phyloP scores from a whole-genome alignment of 306 rosid species.

The Canavalia gladiata region DNA sequence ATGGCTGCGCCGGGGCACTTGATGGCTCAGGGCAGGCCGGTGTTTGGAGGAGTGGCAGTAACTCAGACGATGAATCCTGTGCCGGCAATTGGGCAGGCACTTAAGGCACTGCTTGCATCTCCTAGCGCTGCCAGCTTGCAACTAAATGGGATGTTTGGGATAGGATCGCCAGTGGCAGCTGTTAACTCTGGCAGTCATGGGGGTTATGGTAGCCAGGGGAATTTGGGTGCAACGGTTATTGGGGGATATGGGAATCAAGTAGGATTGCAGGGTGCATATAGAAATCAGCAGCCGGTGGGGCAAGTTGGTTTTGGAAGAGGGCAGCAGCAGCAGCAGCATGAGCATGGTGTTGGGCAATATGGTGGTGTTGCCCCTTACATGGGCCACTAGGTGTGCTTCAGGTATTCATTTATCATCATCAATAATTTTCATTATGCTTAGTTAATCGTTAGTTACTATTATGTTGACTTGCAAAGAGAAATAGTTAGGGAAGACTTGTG shows the following conservation, averaged over 20 bases:
- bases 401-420: slow-evolving; percentile 42
- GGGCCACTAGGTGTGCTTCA: slow-evolving; percentile 74
- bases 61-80: slow-evolving; percentile 63
- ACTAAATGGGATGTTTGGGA: slow-evolving; percentile 66
- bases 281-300: slow-evolving; percentile 73
- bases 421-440: neutral
- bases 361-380: slow-evolving; percentile 76
- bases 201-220: slow-evolving; percentile 70
- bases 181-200: slow-evolving; percentile 70
- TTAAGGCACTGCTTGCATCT: slow-evolving; percentile 83
- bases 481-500: neutral
- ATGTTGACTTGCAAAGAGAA: neutral
- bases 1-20: slow-evolving; percentile 72
- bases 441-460: neutral
- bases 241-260: slow-evolving; percentile 79
- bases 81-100: slow-evolving; percentile 88
- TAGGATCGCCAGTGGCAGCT: slow-evolving; percentile 58
- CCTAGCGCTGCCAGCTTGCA: slow-evolving; percentile 58
- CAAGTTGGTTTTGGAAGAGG: slow-evolving; percentile 86
- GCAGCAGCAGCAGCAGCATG: slow-evolving; percentile 51
- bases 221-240: slow-evolving; percentile 66
- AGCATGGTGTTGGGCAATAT: slow-evolving; percentile 61
- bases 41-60: slow-evolving; percentile 66
- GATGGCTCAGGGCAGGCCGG: slow-evolving; percentile 73
- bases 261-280: slow-evolving; percentile 72